These are phyloP conservation scores for Avena atlantica DNA, from an alignment of 176 grass and related monocot genomes.

Conservation along the genomic window DNA sequence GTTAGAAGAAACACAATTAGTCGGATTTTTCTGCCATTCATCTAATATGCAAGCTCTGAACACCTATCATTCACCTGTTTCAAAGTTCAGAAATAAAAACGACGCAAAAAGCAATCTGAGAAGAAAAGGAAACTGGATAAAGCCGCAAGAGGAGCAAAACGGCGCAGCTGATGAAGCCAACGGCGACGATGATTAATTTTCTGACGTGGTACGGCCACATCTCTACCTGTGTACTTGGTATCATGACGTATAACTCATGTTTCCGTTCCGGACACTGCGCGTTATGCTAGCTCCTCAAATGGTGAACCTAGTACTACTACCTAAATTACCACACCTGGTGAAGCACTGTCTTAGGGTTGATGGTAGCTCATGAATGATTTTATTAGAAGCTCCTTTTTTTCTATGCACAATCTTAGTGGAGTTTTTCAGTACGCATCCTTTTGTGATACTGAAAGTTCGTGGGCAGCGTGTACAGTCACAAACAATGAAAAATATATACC, in stretches of 20 bases:
- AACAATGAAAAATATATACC: no score
- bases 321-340: background rate
- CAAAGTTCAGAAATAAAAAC: conserved; percentile 77
- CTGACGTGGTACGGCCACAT: background rate
- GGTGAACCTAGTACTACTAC: background rate
- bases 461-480: no score
- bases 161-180: conserved; percentile 32
- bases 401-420: background rate
- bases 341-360: background rate
- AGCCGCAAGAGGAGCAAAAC: conserved; percentile 33
- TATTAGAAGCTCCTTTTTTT: background rate
- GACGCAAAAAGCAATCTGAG: conserved; percentile 49
- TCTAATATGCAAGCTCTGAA: background rate
- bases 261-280: background rate
- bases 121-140: conserved; percentile 67
- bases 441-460: background rate
- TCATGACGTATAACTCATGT: background rate
- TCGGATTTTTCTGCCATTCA: background rate
- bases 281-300: background rate
- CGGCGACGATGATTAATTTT: conserved; percentile 3
- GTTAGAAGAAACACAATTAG: no score
- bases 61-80: background rate
- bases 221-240: background rate
- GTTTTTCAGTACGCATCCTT: background rate
- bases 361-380: background rate